These are phyloP conservation scores for Diplodia seriata DNA, from an alignment of 2,329 filamentous ascomycete genomes.

Conservation along the genomic window DNA sequence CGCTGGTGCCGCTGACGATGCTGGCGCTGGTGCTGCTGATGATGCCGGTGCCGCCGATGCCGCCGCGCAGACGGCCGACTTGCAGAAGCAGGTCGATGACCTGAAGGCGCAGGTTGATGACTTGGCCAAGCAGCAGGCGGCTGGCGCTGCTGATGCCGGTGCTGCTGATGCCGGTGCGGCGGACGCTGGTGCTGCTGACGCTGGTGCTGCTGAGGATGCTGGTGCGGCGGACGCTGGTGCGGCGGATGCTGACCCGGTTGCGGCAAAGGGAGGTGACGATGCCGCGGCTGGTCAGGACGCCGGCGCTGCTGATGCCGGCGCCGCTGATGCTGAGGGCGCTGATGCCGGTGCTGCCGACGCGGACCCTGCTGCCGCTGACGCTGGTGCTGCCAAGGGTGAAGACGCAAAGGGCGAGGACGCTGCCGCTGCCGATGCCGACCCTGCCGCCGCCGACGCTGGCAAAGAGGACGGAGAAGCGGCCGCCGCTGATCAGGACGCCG, in stretches of 20 bases:
- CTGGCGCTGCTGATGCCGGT: neutral
- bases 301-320: neutral
- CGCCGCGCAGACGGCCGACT: neutral
- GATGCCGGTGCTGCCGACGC: neutral
- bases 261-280: too few species aligned
- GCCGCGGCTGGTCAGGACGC: too few species aligned
- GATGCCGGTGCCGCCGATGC: neutral
- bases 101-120: neutral
- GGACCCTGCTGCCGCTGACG: neutral
- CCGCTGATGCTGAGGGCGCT: neutral
- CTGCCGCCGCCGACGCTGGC: neutral
- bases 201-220: neutral
- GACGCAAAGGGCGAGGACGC: neutral
- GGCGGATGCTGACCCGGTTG: neutral
- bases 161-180: neutral
- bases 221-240: neutral
- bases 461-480: neutral
- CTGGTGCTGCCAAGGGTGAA: neutral
- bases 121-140: neutral
- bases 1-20: too few species aligned
- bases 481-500: neutral
- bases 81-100: slow-evolving; percentile 2
- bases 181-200: neutral
- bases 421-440: neutral
- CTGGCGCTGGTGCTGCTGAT: too few species aligned